Percentiles rank a stretch among this genome's conserved stretches.
phyloP scores from a whole-genome alignment of 208 protist genomes.

The Leishmania turanica region DNA sequence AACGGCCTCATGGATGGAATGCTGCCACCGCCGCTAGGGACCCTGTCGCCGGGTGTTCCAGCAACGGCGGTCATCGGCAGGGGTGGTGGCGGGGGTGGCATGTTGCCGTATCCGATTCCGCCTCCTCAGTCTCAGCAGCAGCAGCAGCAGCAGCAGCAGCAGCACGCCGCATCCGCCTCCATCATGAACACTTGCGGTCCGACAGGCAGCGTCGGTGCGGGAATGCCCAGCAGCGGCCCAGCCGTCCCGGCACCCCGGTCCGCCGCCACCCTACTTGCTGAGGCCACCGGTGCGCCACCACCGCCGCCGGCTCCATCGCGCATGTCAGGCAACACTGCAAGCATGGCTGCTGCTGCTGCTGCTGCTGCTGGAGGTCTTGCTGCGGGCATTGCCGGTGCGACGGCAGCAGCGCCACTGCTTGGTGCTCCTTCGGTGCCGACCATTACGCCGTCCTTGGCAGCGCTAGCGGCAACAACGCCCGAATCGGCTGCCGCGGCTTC shows the following conservation, averaged over 20 bases:
- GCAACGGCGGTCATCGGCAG: neutral
- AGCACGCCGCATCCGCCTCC: constrained; percentile 1
- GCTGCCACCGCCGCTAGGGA: constrained; percentile 1
- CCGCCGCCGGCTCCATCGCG: constrained; percentile 22
- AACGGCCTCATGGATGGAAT: constrained; percentile 15
- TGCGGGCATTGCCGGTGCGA: neutral
- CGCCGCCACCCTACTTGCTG: constrained; percentile 22
- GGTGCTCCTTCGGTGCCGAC: neutral
- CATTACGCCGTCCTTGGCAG: neutral
- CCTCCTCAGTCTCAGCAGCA: constrained; percentile 20
- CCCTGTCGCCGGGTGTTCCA: constrained; percentile 4
- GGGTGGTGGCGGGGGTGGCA: constrained; percentile 1
- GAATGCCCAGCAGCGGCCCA: constrained; percentile 12
- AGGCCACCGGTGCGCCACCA: constrained; percentile 22
- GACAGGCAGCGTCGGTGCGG: neutral
- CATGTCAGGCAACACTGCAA: neutral
- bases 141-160: constrained; percentile 20
- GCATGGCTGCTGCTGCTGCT: neutral
- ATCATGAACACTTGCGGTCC: constrained; percentile 3
- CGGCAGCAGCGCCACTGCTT: neutral
- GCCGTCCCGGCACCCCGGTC: constrained; percentile 30
- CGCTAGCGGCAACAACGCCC: constrained; percentile 1
- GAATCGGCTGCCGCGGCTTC: neutral
- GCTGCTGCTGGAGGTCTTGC: neutral
- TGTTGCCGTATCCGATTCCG: constrained; percentile 18